These are phyloP conservation scores for Ustulina deusta DNA, from an alignment of 2,329 filamentous ascomycete genomes.

Conservation along the genomic window DNA sequence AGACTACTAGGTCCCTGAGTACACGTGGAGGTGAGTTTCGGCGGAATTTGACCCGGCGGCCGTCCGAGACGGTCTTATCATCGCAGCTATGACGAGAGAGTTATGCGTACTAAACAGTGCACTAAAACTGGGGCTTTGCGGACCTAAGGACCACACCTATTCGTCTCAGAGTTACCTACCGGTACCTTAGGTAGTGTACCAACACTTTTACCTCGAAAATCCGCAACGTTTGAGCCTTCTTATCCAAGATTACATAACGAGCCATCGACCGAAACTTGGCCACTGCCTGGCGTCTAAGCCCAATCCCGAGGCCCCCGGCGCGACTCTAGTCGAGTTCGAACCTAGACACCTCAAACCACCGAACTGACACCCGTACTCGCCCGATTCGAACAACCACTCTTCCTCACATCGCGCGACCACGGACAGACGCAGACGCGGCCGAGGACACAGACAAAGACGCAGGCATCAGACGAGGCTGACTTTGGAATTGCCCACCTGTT, in stretches of 20 bases:
- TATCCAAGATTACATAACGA: background rate
- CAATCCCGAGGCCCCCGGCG: background rate
- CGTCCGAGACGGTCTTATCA: conserved; percentile 24
- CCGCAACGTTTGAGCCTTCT: too few relatives aligned
- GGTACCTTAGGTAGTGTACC: background rate
- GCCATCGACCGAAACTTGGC: background rate
- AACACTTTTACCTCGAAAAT: background rate
- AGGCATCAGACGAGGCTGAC: background rate
- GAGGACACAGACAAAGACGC: too few relatives aligned
- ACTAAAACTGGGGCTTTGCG: too few relatives aligned
- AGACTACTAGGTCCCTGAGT: too few relatives aligned
- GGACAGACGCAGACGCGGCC: background rate
- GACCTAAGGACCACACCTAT: too few relatives aligned
- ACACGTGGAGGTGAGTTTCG: conserved; percentile 30
- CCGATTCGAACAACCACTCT: background rate
- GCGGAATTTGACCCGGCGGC: conserved; percentile 41
- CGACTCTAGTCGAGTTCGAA: background rate
- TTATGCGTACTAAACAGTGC: too few relatives aligned
- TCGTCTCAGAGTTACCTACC: background rate
- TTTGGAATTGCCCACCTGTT: background rate
- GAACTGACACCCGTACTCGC: background rate
- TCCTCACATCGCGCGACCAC: too few relatives aligned
- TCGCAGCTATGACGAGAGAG: too few relatives aligned
- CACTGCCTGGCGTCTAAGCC: background rate
- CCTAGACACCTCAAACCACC: background rate